Conservation (phyloP, 768 basidiomycete species). For the Pilatotrama ljubarskyi region DNA sequence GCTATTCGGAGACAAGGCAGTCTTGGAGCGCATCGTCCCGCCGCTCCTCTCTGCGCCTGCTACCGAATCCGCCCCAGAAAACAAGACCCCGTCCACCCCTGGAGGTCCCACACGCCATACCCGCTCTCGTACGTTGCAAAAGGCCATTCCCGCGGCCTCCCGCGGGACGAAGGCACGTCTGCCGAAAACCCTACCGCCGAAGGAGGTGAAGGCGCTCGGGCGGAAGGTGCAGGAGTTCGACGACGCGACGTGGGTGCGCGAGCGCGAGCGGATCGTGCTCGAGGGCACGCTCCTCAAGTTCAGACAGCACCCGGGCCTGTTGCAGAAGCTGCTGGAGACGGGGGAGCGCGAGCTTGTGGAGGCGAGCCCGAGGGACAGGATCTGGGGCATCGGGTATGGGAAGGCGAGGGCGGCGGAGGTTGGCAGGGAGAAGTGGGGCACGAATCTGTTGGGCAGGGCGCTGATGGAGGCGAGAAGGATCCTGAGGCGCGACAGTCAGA, state of each 20-base stretch:
- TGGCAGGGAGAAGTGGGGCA: constrained; percentile 47
- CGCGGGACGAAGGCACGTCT: background rate
- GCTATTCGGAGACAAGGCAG: constrained; percentile 47
- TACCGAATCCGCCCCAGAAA: too few species aligned
- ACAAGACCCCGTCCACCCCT: constrained; percentile 32
- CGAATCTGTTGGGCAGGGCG: constrained; percentile 55
- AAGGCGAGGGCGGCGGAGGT: constrained; percentile 45
- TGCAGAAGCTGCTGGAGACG: constrained; percentile 44
- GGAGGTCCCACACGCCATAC: constrained; percentile 9
- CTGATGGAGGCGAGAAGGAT: constrained; percentile 42
- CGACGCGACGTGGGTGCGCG: constrained; percentile 46
- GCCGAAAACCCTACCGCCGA: constrained; percentile 33
- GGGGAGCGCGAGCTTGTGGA: constrained; percentile 52
- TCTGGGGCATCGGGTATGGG: constrained; percentile 65
- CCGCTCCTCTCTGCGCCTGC: too few species aligned
- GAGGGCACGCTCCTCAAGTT: constrained; percentile 60
- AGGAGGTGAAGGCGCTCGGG: constrained; percentile 53
- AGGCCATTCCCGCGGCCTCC: background rate
- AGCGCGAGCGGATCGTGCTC: constrained; percentile 50
- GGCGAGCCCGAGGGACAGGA: constrained; percentile 57
- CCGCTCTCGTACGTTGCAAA: background rate
- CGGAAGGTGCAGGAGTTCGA: constrained; percentile 50
- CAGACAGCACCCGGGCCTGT: constrained; percentile 45
- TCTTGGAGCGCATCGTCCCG: constrained; percentile 44
- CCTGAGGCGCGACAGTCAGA: too few species aligned